Conservation (phyloP, 176 grass and related monocot genomes). For the barley (Hordeum vulgare) region MorexV3_pseudomolecules_assembly NC_058522.1:541098505-541099004, state of each 20-base stretch:
- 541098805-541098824: background rate
- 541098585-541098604: no score
- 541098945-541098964: no score
- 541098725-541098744: background rate
- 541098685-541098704: background rate
- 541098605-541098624: background rate
- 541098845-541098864: background rate
- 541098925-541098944: no score
- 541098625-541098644: conserved; percentile 4
- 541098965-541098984: no score
- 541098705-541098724: background rate
- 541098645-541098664: background rate
- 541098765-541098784: background rate
- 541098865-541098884: background rate
- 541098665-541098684: background rate
- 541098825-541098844: background rate
- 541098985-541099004: no score
- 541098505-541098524: background rate
- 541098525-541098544: background rate
- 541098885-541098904: conserved; percentile 1
- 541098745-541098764: background rate
- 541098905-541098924: no score
- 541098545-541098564: background rate
- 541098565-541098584: no score
- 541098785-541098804: background rate